Percentiles rank a stretch among this genome's conserved stretches.
Evolutionary conservation across 83 land plant genomes (phyloP).

Genomic region (Thuja plicata): DNA sequence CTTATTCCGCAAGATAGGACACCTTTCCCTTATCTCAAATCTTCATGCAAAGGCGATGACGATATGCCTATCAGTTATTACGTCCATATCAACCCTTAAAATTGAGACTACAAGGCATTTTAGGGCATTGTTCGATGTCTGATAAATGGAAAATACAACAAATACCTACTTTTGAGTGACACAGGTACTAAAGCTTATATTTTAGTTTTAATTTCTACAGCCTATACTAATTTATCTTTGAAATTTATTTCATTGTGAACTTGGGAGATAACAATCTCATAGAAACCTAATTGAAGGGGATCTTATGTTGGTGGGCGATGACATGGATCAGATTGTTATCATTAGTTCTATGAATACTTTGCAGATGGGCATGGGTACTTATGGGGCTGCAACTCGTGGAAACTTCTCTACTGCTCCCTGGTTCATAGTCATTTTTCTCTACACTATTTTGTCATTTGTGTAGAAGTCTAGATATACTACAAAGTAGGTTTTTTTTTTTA

Average conservation of each 20-base stretch:
- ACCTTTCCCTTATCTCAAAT: not conserved
- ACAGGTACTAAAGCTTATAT: not conserved
- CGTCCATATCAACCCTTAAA: too few relatives aligned
- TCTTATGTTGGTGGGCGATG: slow-evolving; percentile 58
- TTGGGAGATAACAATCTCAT: too few relatives aligned
- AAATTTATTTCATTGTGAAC: too few relatives aligned
- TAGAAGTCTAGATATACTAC: not conserved
- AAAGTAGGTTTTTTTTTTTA: not conserved
- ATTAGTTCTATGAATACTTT: slow-evolving; percentile 37
- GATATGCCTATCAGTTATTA: not conserved
- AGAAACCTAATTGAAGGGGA: too few relatives aligned
- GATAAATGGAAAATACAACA: not conserved
- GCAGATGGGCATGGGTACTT: slow-evolving; percentile 38
- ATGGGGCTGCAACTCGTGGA: slow-evolving; percentile 62
- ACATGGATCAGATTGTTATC: slow-evolving; percentile 58
- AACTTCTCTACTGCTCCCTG: not conserved
- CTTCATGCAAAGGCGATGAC: not conserved
- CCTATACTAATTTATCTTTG: too few relatives aligned
- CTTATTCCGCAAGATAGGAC: not conserved
- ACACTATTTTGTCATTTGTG: not conserved
- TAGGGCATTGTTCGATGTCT: not conserved
- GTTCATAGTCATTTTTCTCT: not conserved
- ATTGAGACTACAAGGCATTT: too few relatives aligned
- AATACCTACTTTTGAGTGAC: too few relatives aligned
- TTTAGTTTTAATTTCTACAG: too few relatives aligned